A percentile compares a stretch with the other conserved stretches of the same genome.
phyloP scores from a whole-genome alignment of 2,329 filamentous ascomycete genomes.

The Phoma sp. region DNA sequence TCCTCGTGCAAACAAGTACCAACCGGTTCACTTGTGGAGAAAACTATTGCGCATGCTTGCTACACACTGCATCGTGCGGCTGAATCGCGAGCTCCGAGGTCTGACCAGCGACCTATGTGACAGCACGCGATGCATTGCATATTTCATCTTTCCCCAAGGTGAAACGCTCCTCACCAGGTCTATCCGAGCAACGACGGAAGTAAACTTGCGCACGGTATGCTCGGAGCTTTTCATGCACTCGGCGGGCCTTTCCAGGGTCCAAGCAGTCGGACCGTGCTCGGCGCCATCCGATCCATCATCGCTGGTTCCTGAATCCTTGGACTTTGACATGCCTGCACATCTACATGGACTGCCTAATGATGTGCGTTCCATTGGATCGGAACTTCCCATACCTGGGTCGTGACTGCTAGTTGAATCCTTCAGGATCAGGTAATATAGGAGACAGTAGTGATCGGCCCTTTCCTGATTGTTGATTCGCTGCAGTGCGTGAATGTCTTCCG shows the following conservation, averaged over 20 bases:
- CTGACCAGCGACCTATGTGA: not conserved
- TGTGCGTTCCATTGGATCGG: conserved; percentile 4
- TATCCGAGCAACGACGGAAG: not conserved
- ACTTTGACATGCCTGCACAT: not conserved
- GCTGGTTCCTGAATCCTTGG: not conserved
- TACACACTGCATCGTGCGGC: not conserved
- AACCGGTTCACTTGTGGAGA: conserved; percentile 5
- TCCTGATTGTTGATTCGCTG: not conserved
- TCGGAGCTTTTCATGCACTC: not conserved
- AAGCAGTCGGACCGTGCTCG: conserved; percentile 10
- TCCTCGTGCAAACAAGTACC: not conserved
- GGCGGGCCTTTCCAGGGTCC: not conserved
- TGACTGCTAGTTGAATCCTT: not conserved
- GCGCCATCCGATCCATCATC: not conserved
- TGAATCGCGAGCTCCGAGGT: not conserved
- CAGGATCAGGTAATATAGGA: conserved; percentile 4
- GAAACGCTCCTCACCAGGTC: conserved; percentile 1
- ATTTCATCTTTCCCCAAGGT: not conserved
- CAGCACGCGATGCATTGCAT: not conserved
- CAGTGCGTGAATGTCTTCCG: not conserved
- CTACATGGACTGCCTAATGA: not conserved
- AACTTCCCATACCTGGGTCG: not conserved
- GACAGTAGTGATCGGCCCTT: not conserved
- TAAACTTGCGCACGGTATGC: not conserved
- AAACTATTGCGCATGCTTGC: not conserved